Evolutionary conservation across 2,329 filamentous ascomycete genomes (phyloP), one percentile per base, ranked within the genome.

Genomic region (Colletotrichum camelliae): DNA sequence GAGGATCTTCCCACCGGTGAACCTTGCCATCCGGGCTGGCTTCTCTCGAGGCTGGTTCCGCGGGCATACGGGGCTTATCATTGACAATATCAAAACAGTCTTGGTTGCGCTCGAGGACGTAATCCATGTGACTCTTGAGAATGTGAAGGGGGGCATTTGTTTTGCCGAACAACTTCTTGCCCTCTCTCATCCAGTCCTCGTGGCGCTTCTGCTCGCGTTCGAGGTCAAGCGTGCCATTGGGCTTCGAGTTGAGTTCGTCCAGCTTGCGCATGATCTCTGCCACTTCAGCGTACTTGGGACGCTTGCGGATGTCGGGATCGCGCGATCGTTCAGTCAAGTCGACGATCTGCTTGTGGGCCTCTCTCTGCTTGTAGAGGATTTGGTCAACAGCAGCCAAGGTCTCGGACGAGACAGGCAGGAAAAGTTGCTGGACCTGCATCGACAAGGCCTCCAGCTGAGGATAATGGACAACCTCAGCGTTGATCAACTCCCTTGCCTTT

Each of bases 111-210:
- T 96, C 94, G 65, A 97, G 89, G 5, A 99, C 97, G 81, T 97
- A 95, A 79, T 97, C 94, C 92, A 99, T 96, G 80, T 99, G 96
- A 74, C 94, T 94, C 81, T 96, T 97, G 33, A 99, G 89, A 78
- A 99, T 99, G 83, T 99, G 97, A 15, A 99, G 88, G 2, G 97
- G 97, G 2, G 97, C 97, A 82, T 99, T 99, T 2, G 97, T 97
- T 85, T 99, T 99, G 68, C 97, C 97, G 81, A 99, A 99, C 0
- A 99, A 87, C 83, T 98, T 98, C 87, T 99, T 99, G 67, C 97
- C 97, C 81, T 95, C 95, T 37, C 97, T 92, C 96, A 99, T 99
- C 97, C 97, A 99, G 83, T 99, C 97, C 83, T 99, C 97, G 79
- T 98, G 97, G 9, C 95, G 93, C 82, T 97, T 98, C 78, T 97